Percentiles rank a stretch among this genome's conserved stretches.
These are phyloP conservation scores for Phytopythium litorale DNA, from an alignment of 352 stramenopile species.

Conservation along the genomic window DNA sequence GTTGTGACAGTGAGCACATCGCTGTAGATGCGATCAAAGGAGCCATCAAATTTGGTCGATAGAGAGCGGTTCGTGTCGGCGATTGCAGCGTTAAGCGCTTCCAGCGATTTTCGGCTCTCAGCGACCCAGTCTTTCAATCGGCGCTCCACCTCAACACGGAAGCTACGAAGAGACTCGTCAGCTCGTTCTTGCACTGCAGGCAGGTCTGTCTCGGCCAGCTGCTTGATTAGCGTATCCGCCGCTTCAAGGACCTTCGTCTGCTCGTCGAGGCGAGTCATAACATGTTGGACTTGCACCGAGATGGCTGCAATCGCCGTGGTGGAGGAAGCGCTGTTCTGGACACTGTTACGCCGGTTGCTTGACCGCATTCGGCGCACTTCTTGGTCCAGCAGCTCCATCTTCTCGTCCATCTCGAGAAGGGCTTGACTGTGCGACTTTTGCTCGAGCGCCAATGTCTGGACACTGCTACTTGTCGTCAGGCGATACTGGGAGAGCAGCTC, in stretches of 20 bases:
- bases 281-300: slow-evolving; percentile 36
- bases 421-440: slow-evolving; percentile 36
- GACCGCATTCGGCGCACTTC: slow-evolving; percentile 50
- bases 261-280: slow-evolving; percentile 22
- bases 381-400: slow-evolving; percentile 45
- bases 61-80: slow-evolving; percentile 12
- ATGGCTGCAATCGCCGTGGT: slow-evolving; percentile 18
- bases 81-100: slow-evolving; percentile 27
- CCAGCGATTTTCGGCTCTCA: slow-evolving; percentile 27
- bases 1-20: slow-evolving; percentile 48
- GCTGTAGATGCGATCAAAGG: slow-evolving; percentile 39
- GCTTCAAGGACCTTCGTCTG: slow-evolving; percentile 26
- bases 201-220: slow-evolving; percentile 36
- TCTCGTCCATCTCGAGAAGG: slow-evolving; percentile 53
- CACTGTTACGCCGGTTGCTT: slow-evolving; percentile 32
- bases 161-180: slow-evolving; percentile 32
- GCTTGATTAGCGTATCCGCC: slow-evolving; percentile 22
- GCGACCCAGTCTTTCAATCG: slow-evolving; percentile 34
- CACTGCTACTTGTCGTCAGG: slow-evolving; percentile 30
- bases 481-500: slow-evolving; percentile 34
- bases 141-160: slow-evolving; percentile 42
- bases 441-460: slow-evolving; percentile 34
- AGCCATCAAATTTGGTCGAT: slow-evolving; percentile 21
- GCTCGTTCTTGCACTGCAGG: slow-evolving; percentile 33
- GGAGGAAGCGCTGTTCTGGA: slow-evolving; percentile 16